Evolutionary conservation across 106 monocot genomes (phyloP), one percentile per base, ranked within the genome.

Genomic region (Dioscorea alata): DNA sequence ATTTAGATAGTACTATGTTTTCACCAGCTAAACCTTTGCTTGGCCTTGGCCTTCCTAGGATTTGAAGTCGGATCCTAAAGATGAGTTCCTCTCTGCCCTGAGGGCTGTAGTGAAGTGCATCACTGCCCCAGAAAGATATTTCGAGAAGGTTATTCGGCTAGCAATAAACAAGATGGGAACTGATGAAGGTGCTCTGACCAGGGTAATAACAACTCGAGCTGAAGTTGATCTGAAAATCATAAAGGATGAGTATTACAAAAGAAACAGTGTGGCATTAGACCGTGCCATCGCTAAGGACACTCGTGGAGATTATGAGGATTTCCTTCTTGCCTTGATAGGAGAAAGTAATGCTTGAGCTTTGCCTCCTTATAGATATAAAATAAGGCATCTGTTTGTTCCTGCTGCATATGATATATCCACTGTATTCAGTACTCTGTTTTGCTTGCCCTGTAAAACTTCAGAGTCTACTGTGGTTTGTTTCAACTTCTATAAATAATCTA

Each of bases 201-300:
- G 89, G n/a, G 74, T 87, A 17, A 78, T 94, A 48, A 65, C 68
- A 28, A 84, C 89, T 22, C 83, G 89, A 4, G 89, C 93, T 10
- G 86, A 93, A 70, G 89, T 78, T 23, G 86, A 89, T 59, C 59
- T 89, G 64, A 73, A 75, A 48, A 32, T 63, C 56, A 89, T 93
- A 2, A 80, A 84, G 60, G 93, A 84, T 13, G 15, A 17, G 18
- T 93, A 89, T 56, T 66, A 79, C 74, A 89, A 82, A 54, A 81
- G 86, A 51, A 93, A 93, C 68, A 89, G 78, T n/a, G 77, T 68
- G 35, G 66, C 79, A 0, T 74, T 93, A 23, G 88, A 71, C 16
- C 35, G 23, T 5, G 86, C 86, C 52, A 61, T 93, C 4, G 50
- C 65, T 13, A 77, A 78, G 8, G 93, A 89, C 54, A 86, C 93